Conservation (phyloP, 108 stramenopile species). For the Asterionellopsis glacialis region DNA sequence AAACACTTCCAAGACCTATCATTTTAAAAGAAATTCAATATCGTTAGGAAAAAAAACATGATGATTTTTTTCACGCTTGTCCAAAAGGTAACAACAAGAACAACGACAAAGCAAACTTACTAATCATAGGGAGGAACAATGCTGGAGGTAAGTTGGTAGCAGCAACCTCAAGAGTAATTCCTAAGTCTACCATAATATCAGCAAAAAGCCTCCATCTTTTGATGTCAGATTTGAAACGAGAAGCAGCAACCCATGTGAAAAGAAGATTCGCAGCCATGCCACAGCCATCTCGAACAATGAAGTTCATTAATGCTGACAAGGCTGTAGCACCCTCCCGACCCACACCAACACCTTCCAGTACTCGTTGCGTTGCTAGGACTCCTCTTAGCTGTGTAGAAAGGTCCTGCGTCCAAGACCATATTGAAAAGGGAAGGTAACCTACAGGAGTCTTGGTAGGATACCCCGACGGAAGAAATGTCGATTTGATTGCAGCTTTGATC, state of each 20-base stretch:
- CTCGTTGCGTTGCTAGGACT: slow-evolving; percentile 75
- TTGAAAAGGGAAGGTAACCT: slow-evolving; percentile 59
- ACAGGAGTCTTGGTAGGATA: slow-evolving; percentile 46
- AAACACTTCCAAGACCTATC: slow-evolving; percentile 67
- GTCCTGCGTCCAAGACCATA: slow-evolving; percentile 70
- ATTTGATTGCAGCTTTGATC: slow-evolving; percentile 27
- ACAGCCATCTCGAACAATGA: slow-evolving; percentile 76
- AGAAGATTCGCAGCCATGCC: slow-evolving; percentile 72
- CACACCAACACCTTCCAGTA: slow-evolving; percentile 81
- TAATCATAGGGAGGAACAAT: slow-evolving; percentile 63
- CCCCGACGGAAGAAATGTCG: slow-evolving; percentile 54
- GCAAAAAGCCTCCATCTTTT: slow-evolving; percentile 83
- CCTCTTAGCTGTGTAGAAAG: slow-evolving; percentile 68
- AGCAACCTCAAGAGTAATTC: slow-evolving; percentile 72
- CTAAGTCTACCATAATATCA: slow-evolving; percentile 74
- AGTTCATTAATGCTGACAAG: slow-evolving; percentile 70
- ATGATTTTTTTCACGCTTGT: neutral
- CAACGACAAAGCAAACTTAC: slow-evolving; percentile 6
- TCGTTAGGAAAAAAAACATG: neutral
- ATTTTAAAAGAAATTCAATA: neutral
- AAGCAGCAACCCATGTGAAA: slow-evolving; percentile 65
- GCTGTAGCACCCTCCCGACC: slow-evolving; percentile 76
- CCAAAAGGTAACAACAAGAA: neutral
- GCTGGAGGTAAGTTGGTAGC: slow-evolving; percentile 38
- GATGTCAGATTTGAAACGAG: slow-evolving; percentile 56